These are phyloP conservation scores for Podila epicladia DNA, from an alignment of 192 early-diverging fungal genomes.

Conservation along the genomic window DNA sequence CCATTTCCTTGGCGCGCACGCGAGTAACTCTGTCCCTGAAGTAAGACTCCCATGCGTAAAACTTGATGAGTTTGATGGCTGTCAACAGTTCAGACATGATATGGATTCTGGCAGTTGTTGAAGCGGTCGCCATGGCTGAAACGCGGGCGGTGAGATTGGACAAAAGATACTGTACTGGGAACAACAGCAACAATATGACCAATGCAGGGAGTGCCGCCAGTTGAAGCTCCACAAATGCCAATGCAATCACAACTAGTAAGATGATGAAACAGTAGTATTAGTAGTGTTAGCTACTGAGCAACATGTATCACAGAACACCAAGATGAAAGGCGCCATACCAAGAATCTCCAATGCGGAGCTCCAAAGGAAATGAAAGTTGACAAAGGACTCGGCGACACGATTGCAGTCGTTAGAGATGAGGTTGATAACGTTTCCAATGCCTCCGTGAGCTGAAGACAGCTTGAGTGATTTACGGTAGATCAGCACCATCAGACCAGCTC, in stretches of 20 bases:
- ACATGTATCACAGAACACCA: too few relatives aligned
- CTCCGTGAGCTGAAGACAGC: slow-evolving; percentile 68
- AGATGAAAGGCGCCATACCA: slow-evolving; percentile 24
- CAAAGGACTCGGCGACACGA: slow-evolving; percentile 71
- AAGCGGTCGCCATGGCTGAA: slow-evolving; percentile 59
- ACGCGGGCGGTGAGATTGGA: slow-evolving; percentile 60
- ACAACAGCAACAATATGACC: slow-evolving; percentile 43
- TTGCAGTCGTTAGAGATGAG: slow-evolving; percentile 80
- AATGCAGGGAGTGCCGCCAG: slow-evolving; percentile 63
- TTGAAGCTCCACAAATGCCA: slow-evolving; percentile 61
- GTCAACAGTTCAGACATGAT: slow-evolving; percentile 80
- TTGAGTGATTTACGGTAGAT: slow-evolving; percentile 77
- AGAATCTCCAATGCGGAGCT: slow-evolving; percentile 71
- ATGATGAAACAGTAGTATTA: not conserved
- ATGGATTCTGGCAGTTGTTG: slow-evolving; percentile 72
- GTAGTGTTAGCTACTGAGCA: not conserved
- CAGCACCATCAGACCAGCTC: slow-evolving; percentile 78
- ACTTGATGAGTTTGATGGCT: slow-evolving; percentile 81
- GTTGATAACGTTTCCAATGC: slow-evolving; percentile 76
- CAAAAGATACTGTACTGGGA: slow-evolving; percentile 71
- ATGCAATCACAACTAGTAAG: slow-evolving; percentile 57
- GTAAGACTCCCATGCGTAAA: slow-evolving; percentile 80
- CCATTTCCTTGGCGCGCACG: slow-evolving; percentile 67
- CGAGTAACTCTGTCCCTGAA: slow-evolving; percentile 67
- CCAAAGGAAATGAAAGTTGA: slow-evolving; percentile 80